These are phyloP conservation scores for Geotrichum carabidarum DNA, from an alignment of 1,139 yeast species.

Conservation along the genomic window DNA sequence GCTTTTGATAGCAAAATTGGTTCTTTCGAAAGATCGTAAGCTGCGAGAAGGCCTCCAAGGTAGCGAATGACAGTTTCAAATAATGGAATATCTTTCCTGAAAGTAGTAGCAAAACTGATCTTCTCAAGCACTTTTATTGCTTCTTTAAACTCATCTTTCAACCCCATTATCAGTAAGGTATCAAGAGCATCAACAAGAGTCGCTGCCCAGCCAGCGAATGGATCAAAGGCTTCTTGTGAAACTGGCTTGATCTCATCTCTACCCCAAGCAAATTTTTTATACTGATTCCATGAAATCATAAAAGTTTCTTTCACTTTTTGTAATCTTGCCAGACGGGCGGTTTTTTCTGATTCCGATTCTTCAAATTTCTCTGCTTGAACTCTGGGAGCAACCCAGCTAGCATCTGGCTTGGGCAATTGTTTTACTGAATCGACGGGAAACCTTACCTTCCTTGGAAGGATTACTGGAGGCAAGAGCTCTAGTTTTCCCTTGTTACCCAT, in stretches of 20 bases:
- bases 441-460: slow-evolving; percentile 27
- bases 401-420: slow-evolving; percentile 16
- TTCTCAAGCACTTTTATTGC: slow-evolving; percentile 50
- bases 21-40: slow-evolving; percentile 55
- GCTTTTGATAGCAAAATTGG: slow-evolving; percentile 51
- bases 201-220: slow-evolving; percentile 48
- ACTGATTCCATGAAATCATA: slow-evolving; percentile 54
- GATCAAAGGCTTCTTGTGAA: slow-evolving; percentile 34
- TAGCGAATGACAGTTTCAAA: slow-evolving; percentile 68
- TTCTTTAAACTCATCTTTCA: slow-evolving; percentile 48
- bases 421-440: slow-evolving; percentile 23
- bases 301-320: slow-evolving; percentile 49
- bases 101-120: slow-evolving; percentile 49
- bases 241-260: slow-evolving; percentile 54
- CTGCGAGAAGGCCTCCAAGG: slow-evolving; percentile 68
- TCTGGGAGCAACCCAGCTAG: slow-evolving; percentile 1
- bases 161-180: slow-evolving; percentile 59
- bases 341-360: slow-evolving; percentile 7
- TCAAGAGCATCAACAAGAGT: slow-evolving; percentile 65
- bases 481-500: background rate
- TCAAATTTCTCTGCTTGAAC: slow-evolving; percentile 13
- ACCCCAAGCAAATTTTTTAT: slow-evolving; percentile 60
- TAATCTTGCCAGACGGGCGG: slow-evolving; percentile 35
- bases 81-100: slow-evolving; percentile 49
- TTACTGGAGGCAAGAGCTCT: slow-evolving; percentile 15